Conservation (phyloP, 2,329 filamentous ascomycete genomes). For the Aspergillus costaricaensis region DNA sequence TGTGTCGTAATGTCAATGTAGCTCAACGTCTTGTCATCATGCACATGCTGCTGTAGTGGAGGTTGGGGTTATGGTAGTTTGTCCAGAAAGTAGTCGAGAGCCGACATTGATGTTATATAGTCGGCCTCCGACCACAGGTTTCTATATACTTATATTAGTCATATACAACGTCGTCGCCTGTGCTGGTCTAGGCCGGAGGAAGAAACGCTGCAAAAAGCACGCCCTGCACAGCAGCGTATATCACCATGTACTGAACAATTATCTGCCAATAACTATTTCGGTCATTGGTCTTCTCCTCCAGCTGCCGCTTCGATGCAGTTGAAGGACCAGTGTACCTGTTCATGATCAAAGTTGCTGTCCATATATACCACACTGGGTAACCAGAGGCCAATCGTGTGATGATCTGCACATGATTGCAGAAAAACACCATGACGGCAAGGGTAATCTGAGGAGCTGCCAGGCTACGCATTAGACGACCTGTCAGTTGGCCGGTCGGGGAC, state of each 20-base stretch:
- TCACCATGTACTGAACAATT: conserved; percentile 9
- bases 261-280: neutral
- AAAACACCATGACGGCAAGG: conserved; percentile 3
- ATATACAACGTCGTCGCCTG: neutral
- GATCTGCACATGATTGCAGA: conserved; percentile 14
- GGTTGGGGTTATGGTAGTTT: too few species aligned
- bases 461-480: conserved; percentile 7
- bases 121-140: neutral
- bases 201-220: conserved; percentile 13
- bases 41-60: too few species aligned
- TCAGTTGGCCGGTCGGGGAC: neutral
- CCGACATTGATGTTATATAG: too few species aligned
- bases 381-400: conserved; percentile 14
- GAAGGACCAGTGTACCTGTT: neutral
- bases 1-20: neutral
- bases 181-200: conserved; percentile 8
- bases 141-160: neutral
- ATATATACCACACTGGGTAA: conserved; percentile 15
- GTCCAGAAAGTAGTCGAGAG: too few species aligned
- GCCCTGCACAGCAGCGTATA: conserved; percentile 10
- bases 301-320: neutral
- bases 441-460: conserved; percentile 12
- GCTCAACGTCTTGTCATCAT: neutral
- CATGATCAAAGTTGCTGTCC: conserved; percentile 2
- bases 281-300: neutral